Conservation (phyloP, 2,329 filamentous ascomycete genomes). For the Fusarium sp. region DNA sequence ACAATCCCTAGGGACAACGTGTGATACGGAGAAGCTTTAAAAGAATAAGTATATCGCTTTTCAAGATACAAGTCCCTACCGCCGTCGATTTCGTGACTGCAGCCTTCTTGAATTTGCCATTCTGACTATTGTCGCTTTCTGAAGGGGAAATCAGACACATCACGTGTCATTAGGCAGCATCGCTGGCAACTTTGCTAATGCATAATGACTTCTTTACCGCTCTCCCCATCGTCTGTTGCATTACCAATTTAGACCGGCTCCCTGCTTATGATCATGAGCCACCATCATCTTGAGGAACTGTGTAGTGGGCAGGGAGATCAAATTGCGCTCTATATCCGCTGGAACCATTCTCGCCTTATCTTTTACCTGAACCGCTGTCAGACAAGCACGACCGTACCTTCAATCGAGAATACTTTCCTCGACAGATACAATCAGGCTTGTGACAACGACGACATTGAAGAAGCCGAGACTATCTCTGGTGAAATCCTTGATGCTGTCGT, state of each 20-base stretch:
- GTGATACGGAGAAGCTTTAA: rapidly evolving
- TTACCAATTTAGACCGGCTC: rapidly evolving
- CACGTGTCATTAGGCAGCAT: not conserved
- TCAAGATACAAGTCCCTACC: rapidly evolving
- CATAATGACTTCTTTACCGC: not conserved
- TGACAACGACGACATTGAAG: not conserved
- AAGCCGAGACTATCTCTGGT: not conserved
- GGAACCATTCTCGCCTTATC: not conserved
- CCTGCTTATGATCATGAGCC: not conserved
- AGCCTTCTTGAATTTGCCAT: no score
- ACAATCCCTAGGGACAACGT: not conserved
- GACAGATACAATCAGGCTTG: not conserved
- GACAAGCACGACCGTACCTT: no score
- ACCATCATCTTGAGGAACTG: not conserved
- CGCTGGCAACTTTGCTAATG: not conserved
- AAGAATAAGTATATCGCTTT: rapidly evolving
- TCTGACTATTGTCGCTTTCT: no score
- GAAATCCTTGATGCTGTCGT: not conserved
- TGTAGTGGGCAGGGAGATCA: not conserved
- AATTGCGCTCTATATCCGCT: not conserved
- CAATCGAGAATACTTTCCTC: not conserved
- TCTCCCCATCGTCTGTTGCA: not conserved
- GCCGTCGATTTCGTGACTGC: no score
- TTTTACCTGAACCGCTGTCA: not conserved
- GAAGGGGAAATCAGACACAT: not conserved